Evolutionary conservation across 192 early-diverging fungal species (phyloP), one percentile per base, ranked within the genome.

Genomic region (Entophlyctis helioformis): DNA sequence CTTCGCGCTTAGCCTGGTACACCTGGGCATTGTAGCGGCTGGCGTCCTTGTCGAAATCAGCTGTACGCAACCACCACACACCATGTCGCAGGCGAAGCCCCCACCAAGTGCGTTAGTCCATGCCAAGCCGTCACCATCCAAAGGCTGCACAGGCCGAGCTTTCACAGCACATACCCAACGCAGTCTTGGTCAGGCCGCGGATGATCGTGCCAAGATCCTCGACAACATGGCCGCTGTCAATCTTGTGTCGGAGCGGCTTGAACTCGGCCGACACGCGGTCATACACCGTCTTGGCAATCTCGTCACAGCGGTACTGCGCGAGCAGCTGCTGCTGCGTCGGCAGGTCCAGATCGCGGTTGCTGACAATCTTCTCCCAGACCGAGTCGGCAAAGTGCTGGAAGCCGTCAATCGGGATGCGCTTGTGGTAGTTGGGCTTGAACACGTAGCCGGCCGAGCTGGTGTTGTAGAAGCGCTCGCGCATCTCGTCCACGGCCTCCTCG

Each of bases 251-350:
- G 51, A 85, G 66, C 19, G 57, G 51, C 35, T 74, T 74, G 27
- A 90, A 60, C 13, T 72, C 64, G 35, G 63, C 67, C n/a, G 56
- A 49, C 56, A 96, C 96, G 7, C 57, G 58, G 11, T 70, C 77
- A 60, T 86, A 80, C 0, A 80, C 85, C 0, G 67, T 62, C 60
- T 77, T 62, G 75, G 85, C 78, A 59, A 98, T 96, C 62, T 98
- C 96, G 43, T 98, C 96, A 59, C 96, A 98, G 38, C 96, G 83
- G 63, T 87, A 96, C 70, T 96, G 91, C 23, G 96, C 96, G 39
- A 98, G 74, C 37, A 98, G 61, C 60, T 96, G 87, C 68, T 96
- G 94, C 57, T 98, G 96, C 4, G 93, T 96, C 3, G 96, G 96
- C 28, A 98, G 70, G 69, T 98, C 96, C 46, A 98, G 68, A 49